Conservation (phyloP, 202 grass and related monocot genomes). For the Saccharum hybrid region DNA sequence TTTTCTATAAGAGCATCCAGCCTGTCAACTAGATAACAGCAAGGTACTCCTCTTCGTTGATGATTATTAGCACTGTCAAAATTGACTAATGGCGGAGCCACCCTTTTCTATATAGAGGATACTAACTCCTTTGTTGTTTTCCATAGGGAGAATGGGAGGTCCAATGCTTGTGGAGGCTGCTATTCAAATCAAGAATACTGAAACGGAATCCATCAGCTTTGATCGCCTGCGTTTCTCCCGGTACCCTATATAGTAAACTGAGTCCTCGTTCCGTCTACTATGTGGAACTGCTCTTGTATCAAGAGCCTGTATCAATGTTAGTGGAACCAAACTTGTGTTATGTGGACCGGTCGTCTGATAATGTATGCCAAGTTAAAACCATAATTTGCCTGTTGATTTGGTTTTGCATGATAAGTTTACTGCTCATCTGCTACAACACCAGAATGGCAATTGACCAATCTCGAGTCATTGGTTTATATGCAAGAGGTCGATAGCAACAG, state of each 20-base stretch:
- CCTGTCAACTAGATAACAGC: neutral
- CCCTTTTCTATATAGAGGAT: neutral
- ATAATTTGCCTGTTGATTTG: slow-evolving; percentile 22
- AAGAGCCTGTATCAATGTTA: slow-evolving; percentile 49
- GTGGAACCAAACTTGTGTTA: slow-evolving; percentile 5
- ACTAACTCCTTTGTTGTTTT: slow-evolving; percentile 22
- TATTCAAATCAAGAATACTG: neutral
- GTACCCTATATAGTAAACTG: slow-evolving; percentile 5
- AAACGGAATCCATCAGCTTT: slow-evolving; percentile 26
- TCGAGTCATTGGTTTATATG: slow-evolving; percentile 4
- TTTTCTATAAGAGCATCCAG: neutral
- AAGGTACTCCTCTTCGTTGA: slow-evolving; percentile 30
- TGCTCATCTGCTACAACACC: slow-evolving; percentile 20
- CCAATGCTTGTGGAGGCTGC: slow-evolving; percentile 15
- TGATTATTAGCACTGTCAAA: neutral
- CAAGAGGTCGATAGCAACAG: neutral
- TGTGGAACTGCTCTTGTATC: slow-evolving; percentile 31
- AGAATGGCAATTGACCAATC: neutral
- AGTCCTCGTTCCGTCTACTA: neutral
- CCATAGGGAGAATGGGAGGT: slow-evolving; percentile 23
- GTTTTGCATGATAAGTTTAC: slow-evolving; percentile 25
- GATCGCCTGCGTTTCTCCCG: slow-evolving; percentile 25
- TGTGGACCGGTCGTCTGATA: slow-evolving; percentile 6
- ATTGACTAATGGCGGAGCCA: neutral
- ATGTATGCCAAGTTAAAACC: slow-evolving; percentile 6